Conservation (phyloP, 2,329 filamentous ascomycete species). For the Colletotrichum euphorbiae region DNA sequence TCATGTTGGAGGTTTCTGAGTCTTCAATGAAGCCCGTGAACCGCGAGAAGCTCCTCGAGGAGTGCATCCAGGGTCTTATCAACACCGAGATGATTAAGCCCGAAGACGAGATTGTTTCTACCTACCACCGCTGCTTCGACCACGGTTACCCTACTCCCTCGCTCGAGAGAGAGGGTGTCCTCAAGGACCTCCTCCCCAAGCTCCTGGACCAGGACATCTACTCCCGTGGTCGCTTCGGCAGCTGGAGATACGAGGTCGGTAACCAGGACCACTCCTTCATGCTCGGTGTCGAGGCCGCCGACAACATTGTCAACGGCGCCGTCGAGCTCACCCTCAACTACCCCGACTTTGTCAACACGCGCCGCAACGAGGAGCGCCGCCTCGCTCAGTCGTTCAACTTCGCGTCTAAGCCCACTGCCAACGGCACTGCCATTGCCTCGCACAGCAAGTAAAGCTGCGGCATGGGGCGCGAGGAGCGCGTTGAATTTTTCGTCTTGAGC, state of each 20-base stretch:
- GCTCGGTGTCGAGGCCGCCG: conserved; percentile 93
- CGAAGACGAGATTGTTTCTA: conserved; percentile 94
- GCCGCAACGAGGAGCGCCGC: conserved; percentile 75
- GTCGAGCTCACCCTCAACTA: conserved; percentile 96
- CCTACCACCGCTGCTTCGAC: conserved; percentile 97
- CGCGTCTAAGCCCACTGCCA: conserved; percentile 44
- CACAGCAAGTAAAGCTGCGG: conserved; percentile 46
- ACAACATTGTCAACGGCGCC: conserved; percentile 89
- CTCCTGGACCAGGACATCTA: conserved; percentile 92
- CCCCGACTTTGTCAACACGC: conserved; percentile 92
- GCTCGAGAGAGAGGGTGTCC: conserved; percentile 93
- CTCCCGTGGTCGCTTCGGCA: conserved; percentile 96
- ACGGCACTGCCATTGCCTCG: conserved; percentile 49
- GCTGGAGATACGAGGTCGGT: conserved; percentile 95
- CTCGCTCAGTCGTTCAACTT: conserved; percentile 63
- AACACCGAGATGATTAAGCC: conserved; percentile 97
- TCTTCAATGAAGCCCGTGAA: conserved; percentile 96
- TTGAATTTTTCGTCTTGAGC: conserved; percentile 14
- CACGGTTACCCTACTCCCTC: conserved; percentile 97
- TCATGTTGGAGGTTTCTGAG: conserved; percentile 99
- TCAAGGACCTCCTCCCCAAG: conserved; percentile 92
- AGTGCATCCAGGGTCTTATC: conserved; percentile 95
- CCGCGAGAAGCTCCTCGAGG: conserved; percentile 83
- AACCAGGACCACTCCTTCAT: conserved; percentile 99
- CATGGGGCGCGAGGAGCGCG: not conserved